phyloP scores from a whole-genome alignment of 2,329 filamentous ascomycete genomes.

The Polytolypa hystricis region DNA sequence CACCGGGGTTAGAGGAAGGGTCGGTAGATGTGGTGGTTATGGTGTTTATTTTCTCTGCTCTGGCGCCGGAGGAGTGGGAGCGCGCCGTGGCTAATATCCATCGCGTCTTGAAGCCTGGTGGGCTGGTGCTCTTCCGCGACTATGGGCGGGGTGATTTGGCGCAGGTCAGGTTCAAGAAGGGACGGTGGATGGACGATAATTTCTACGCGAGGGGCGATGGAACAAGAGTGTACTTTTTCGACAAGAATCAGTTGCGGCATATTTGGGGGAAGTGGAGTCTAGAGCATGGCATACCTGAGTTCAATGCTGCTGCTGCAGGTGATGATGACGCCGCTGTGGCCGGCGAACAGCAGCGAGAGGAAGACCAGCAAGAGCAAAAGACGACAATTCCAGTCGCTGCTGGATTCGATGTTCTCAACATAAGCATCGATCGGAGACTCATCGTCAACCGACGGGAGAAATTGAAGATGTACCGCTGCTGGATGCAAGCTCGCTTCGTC shows the following conservation, averaged over 20 bases:
- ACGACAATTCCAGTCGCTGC: conserved; percentile 10
- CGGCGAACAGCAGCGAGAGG: too few species aligned
- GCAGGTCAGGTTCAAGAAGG: conserved; percentile 94
- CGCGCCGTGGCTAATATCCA: conserved; percentile 72
- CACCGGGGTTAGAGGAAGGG: conserved; percentile 63
- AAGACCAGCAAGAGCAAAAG: too few species aligned
- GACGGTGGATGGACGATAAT: conserved; percentile 86
- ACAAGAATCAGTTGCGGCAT: conserved; percentile 63
- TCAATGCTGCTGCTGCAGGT: conserved; percentile 9
- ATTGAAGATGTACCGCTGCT: conserved; percentile 97
- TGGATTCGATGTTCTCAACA: conserved; percentile 60
- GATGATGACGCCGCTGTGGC: conserved; percentile 5
- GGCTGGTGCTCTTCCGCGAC: conserved; percentile 89
- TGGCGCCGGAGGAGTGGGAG: conserved; percentile 75
- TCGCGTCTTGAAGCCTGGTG: conserved; percentile 76
- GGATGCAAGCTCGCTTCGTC: conserved; percentile 40
- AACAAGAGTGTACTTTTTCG: conserved; percentile 95
- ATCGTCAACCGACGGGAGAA: conserved; percentile 83
- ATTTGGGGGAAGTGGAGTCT: conserved; percentile 58
- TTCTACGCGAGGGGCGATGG: conserved; percentile 95
- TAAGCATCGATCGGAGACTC: conserved; percentile 78
- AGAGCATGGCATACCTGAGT: conserved; percentile 21
- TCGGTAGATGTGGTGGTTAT: conserved; percentile 85
- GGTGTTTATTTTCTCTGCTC: conserved; percentile 94
- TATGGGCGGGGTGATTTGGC: conserved; percentile 93